Conservation (phyloP, 2,329 filamentous ascomycete species). For the Myrmaecium sp. region DNA sequence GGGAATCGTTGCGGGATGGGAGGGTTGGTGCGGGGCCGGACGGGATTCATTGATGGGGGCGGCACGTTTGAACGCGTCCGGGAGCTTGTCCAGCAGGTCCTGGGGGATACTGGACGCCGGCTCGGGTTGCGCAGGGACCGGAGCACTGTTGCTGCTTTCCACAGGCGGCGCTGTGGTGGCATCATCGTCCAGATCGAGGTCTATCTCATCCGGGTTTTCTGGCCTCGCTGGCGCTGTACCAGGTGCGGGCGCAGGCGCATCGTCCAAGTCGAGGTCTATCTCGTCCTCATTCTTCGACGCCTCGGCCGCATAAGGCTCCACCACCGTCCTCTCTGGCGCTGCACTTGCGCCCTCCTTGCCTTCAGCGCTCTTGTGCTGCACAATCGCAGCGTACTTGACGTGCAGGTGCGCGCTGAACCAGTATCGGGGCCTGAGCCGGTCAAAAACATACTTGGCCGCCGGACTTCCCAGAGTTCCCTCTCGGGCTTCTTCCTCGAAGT, state of each 20-base stretch:
- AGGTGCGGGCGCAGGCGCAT: conserved; percentile 13
- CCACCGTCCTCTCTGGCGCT: neutral
- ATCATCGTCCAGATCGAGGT: conserved; percentile 24
- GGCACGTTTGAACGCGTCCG: conserved; percentile 46
- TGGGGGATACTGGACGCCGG: conserved; percentile 32
- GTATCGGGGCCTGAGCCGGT: conserved; percentile 61
- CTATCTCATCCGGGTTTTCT: conserved; percentile 16
- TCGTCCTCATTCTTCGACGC: conserved; percentile 44
- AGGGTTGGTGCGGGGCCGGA: conserved; percentile 21
- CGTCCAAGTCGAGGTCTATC: conserved; percentile 43
- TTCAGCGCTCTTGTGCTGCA: conserved; percentile 27
- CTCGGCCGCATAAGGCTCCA: conserved; percentile 2
- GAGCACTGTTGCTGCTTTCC: too few species aligned
- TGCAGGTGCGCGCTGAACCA: conserved; percentile 92
- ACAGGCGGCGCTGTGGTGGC: conserved; percentile 5
- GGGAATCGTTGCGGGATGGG: conserved; percentile 52
- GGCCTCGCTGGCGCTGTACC: neutral
- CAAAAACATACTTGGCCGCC: conserved; percentile 65
- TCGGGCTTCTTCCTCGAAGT: conserved; percentile 59
- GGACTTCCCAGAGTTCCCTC: conserved; percentile 61
- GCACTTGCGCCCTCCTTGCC: neutral
- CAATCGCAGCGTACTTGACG: conserved; percentile 59
- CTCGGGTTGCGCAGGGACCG: neutral
- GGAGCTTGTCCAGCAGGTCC: conserved; percentile 55
- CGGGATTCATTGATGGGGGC: conserved; percentile 23